phyloP scores from a whole-genome alignment of 495 filamentous ascomycete species.

The Penicillium desertorum region DNA sequence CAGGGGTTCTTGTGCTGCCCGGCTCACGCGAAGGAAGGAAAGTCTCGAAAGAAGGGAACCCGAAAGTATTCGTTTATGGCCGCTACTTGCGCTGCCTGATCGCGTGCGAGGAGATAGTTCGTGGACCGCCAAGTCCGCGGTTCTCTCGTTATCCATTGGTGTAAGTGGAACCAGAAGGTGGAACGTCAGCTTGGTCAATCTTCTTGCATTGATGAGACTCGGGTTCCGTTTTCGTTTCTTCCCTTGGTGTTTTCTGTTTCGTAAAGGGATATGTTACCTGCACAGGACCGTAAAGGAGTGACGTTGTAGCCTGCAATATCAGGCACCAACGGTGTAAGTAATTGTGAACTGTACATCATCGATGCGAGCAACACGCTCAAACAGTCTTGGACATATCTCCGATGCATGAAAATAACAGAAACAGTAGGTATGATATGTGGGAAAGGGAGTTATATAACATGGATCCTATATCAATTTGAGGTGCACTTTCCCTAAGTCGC shows the following conservation, averaged over 20 bases:
- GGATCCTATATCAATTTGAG: background rate
- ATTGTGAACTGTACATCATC: background rate
- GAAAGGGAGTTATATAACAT: no score
- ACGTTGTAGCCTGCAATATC: conserved; percentile 10
- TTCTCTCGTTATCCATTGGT: conserved; percentile 36
- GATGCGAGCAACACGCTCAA: background rate
- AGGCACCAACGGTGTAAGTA: background rate
- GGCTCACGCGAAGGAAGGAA: conserved; percentile 58
- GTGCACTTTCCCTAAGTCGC: background rate
- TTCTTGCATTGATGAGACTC: conserved; percentile 16
- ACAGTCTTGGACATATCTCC: background rate
- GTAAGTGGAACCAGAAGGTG: conserved; percentile 21
- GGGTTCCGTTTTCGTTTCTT: background rate
- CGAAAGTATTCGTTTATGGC: conserved; percentile 65
- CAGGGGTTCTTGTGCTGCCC: conserved; percentile 35
- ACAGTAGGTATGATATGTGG: no score
- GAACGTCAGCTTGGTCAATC: conserved; percentile 26
- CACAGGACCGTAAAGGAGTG: conserved; percentile 7
- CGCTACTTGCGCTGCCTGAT: conserved; percentile 42
- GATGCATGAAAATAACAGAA: background rate
- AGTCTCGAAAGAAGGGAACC: conserved; percentile 55
- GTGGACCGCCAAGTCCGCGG: conserved; percentile 26
- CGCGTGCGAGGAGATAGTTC: conserved; percentile 33
- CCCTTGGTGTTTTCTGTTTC: background rate
- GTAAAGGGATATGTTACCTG: conserved; percentile 1